A percentile compares a stretch with the other conserved stretches of the same genome.
phyloP scores from a whole-genome alignment of 1,284 basidiomycete genomes.

The Trichosporon faecale region DNA sequence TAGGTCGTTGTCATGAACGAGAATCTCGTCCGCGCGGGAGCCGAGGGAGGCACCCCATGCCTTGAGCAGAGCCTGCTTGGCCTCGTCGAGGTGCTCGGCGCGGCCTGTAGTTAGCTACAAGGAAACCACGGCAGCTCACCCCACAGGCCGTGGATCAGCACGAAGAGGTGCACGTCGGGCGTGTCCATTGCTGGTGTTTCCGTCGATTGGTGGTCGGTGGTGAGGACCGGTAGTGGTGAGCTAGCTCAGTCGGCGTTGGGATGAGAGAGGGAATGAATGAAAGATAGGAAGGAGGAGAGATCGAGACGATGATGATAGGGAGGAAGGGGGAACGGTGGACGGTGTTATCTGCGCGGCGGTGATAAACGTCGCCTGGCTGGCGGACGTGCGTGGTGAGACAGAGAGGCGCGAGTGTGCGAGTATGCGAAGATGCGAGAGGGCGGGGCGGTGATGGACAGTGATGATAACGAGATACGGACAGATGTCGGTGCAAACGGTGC shows the following conservation, averaged over 20 bases:
- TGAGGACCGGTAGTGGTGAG: not conserved
- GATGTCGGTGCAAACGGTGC: not conserved
- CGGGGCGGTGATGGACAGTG: not conserved
- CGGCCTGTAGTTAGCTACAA: constrained; percentile 31
- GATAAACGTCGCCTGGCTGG: not conserved
- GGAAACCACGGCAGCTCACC: constrained; percentile 28
- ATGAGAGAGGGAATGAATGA: not conserved
- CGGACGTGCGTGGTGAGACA: not conserved
- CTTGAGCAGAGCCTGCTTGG: constrained; percentile 36
- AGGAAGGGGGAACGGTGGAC: not conserved
- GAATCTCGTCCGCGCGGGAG: not conserved
- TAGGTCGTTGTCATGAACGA: not conserved
- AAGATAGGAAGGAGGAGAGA: not conserved
- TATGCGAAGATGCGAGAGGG: not conserved
- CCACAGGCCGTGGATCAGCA: constrained; percentile 52
- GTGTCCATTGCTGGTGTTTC: constrained; percentile 3
- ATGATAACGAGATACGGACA: not conserved
- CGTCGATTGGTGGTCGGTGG: not conserved
- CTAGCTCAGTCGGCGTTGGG: not conserved
- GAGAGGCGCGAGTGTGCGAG: not conserved
- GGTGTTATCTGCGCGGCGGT: not conserved
- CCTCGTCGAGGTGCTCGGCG: constrained; percentile 41
- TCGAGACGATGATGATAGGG: not conserved
- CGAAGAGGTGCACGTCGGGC: constrained; percentile 42
- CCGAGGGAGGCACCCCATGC: constrained; percentile 23